Conservation (phyloP, 2,329 filamentous ascomycete species). For the Aspergillus alliaceus region DNA sequence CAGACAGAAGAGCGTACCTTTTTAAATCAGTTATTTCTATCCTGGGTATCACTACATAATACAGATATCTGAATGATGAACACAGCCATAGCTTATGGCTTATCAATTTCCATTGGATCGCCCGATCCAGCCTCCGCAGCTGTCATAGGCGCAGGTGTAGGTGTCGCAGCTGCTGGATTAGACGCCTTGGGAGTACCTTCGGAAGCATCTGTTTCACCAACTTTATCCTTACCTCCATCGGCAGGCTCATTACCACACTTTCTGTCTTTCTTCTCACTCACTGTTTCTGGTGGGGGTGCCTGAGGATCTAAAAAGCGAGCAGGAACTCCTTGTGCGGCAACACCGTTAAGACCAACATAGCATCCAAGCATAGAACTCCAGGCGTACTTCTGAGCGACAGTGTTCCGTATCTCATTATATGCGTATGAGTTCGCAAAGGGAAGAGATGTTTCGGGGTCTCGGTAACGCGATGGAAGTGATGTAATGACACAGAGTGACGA, state of each 20-base stretch:
- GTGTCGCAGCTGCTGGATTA: conserved; percentile 3
- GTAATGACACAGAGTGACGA: conserved; percentile 76
- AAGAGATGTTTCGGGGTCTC: conserved; percentile 80
- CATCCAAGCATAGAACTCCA: conserved; percentile 81
- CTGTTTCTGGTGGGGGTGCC: conserved; percentile 16
- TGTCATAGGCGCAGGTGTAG: conserved; percentile 6
- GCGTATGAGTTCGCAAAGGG: conserved; percentile 77
- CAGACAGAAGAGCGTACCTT: too few relatives aligned
- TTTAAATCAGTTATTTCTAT: neutral
- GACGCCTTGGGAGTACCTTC: neutral
- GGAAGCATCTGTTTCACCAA: conserved; percentile 8
- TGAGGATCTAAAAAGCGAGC: conserved; percentile 61
- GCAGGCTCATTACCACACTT: conserved; percentile 2
- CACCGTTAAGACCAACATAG: conserved; percentile 68
- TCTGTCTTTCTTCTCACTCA: conserved; percentile 8
- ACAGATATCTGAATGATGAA: neutral
- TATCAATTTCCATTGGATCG: conserved; percentile 21
- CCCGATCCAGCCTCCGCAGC: conserved; percentile 8
- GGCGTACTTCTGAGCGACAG: conserved; percentile 70
- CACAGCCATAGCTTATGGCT: conserved; percentile 1
- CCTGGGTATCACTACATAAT: neutral
- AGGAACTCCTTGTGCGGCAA: conserved; percentile 73
- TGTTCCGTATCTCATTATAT: conserved; percentile 73
- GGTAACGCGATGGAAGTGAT: conserved; percentile 75
- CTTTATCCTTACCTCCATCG: conserved; percentile 8